Conservation (phyloP, 116 monocot species). For the Posidonia oceanica region DNA sequence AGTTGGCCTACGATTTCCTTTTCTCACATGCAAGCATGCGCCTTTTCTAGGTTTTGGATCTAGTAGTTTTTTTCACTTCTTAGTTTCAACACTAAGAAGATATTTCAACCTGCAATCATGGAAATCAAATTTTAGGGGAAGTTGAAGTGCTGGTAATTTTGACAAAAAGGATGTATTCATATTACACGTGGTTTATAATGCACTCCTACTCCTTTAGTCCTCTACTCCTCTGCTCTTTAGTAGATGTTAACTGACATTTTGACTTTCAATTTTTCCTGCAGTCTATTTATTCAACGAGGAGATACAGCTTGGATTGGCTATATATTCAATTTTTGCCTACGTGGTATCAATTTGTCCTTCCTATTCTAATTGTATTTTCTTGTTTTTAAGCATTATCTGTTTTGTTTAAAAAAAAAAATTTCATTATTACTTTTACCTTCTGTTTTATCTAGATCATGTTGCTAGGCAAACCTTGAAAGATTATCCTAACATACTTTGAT, state of each 20-base stretch:
- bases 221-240: no score
- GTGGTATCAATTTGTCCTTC: conserved; percentile 41
- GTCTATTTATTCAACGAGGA: conserved; percentile 95
- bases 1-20: neutral
- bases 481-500: no score
- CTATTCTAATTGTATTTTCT: neutral
- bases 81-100: neutral
- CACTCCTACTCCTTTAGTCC: no score
- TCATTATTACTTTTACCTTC: no score
- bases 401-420: no score
- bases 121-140: neutral
- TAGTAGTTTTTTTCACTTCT: neutral
- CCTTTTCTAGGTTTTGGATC: neutral
- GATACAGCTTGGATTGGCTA: conserved; percentile 90
- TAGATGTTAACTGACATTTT: neutral
- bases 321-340: conserved; percentile 84
- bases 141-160: neutral
- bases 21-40: conserved; percentile 4
- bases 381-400: neutral
- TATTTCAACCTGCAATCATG: neutral
- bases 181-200: no score
- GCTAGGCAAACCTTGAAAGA: no score
- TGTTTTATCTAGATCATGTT: no score
- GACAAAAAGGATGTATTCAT: conserved; percentile 18
- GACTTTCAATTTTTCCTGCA: conserved; percentile 18